Percentiles rank a stretch among this genome's conserved stretches.
Conservation (phyloP, 805 yeast species). For the Hanseniaspora taiwanica region DNA sequence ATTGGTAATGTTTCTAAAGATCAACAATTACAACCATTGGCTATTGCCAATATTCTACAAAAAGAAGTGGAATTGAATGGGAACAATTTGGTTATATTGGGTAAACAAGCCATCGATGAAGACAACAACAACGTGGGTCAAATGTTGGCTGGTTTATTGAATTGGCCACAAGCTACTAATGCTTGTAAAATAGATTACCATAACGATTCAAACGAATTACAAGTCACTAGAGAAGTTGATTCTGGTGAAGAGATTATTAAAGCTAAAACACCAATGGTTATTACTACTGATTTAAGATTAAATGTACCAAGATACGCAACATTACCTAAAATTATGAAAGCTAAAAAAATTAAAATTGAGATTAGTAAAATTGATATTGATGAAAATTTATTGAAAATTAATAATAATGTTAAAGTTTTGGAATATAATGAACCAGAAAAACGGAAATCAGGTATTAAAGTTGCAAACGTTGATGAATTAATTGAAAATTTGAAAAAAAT, state of each 20-base stretch:
- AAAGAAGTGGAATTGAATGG: slow-evolving; percentile 56
- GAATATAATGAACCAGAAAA: slow-evolving; percentile 77
- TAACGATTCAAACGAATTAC: slow-evolving; percentile 36
- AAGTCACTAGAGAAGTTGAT: slow-evolving; percentile 85
- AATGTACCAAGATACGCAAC: slow-evolving; percentile 95
- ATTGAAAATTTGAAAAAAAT: slow-evolving; percentile 62
- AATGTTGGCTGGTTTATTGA: slow-evolving; percentile 82
- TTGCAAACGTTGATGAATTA: slow-evolving; percentile 70
- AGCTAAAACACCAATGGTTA: slow-evolving; percentile 68
- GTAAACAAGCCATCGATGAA: slow-evolving; percentile 95
- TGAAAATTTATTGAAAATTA: slow-evolving; percentile 46
- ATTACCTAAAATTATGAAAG: slow-evolving; percentile 94
- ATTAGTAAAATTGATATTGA: slow-evolving; percentile 43
- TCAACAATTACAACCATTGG: slow-evolving; percentile 67
- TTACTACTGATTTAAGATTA: slow-evolving; percentile 87
- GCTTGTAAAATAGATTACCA: slow-evolving; percentile 70
- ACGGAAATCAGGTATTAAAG: slow-evolving; percentile 72
- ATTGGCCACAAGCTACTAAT: slow-evolving; percentile 96
- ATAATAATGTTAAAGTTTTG: slow-evolving; percentile 51
- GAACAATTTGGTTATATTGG: slow-evolving; percentile 73
- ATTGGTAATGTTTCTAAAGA: slow-evolving; percentile 36
- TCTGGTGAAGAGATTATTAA: slow-evolving; percentile 82
- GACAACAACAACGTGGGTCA: slow-evolving; percentile 94
- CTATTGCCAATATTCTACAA: slow-evolving; percentile 74
- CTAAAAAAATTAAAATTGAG: slow-evolving; percentile 89